These are phyloP conservation scores for Aechmea fasciata DNA, from an alignment of 176 grass and related monocot genomes.

Conservation along the genomic window DNA sequence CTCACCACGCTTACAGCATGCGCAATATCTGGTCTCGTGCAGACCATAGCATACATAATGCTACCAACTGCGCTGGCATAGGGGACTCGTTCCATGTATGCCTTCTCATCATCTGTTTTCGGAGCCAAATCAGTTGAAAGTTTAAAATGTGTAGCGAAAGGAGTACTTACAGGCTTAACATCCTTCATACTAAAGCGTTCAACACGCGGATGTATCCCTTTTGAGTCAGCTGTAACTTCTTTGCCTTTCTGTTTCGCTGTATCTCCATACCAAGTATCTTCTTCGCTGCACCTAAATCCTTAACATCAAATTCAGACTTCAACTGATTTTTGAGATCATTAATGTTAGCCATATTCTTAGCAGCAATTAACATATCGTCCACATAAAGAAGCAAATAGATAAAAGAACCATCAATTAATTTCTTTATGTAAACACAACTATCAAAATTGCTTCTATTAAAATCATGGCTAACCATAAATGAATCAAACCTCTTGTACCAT, in stretches of 20 bases:
- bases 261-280: slow-evolving; percentile 7
- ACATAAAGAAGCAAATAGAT: neutral
- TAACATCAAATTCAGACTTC: slow-evolving; percentile 11
- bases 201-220: slow-evolving; percentile 3
- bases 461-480: neutral
- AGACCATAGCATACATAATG: slow-evolving; percentile 15
- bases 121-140: neutral
- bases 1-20: slow-evolving; percentile 1
- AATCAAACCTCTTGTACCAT: slow-evolving; percentile 15
- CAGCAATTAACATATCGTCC: no score
- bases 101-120: neutral
- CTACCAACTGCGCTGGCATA: slow-evolving; percentile 3
- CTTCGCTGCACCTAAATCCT: slow-evolving; percentile 6
- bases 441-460: neutral
- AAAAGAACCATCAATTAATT: neutral
- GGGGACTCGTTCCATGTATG: neutral
- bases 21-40: neutral
- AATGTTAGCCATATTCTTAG: no score
- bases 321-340: neutral
- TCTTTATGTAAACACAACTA: neutral
- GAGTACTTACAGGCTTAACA: neutral
- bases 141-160: slow-evolving; percentile 15
- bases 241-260: neutral
- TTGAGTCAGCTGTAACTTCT: slow-evolving; percentile 12
- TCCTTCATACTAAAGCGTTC: slow-evolving; percentile 6